Evolutionary conservation across 257 asterid genomes (phyloP).

Genomic region (Solanum piurae): DNA sequence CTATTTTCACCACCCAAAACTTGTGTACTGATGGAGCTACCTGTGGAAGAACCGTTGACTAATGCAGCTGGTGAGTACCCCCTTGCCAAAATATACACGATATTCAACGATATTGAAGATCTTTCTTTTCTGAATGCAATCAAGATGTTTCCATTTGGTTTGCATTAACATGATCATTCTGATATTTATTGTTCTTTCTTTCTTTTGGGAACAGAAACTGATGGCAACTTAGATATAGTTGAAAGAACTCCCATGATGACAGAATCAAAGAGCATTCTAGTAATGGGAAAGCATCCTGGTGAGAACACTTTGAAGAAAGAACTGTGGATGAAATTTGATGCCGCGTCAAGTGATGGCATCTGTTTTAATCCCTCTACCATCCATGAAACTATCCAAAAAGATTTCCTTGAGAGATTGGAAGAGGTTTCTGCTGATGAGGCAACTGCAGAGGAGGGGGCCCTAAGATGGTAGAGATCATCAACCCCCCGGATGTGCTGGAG

Average conservation of each 20-base stretch:
- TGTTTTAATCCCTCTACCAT: slow-evolving; percentile 13
- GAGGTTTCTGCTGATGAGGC: slow-evolving; percentile 43
- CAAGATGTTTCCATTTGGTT: not conserved
- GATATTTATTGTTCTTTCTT: not conserved
- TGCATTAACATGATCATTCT: not conserved
- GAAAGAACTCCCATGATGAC: slow-evolving; percentile 61
- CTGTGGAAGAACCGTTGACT: slow-evolving; percentile 26
- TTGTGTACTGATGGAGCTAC: slow-evolving; percentile 68
- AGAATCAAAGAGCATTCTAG: slow-evolving; percentile 37
- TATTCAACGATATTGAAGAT: slow-evolving; percentile 5
- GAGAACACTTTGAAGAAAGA: slow-evolving; percentile 97
- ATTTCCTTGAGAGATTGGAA: slow-evolving; percentile 71
- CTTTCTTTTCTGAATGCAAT: not conserved
- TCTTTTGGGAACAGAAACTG: slow-evolving; percentile 18
- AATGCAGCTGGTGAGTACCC: slow-evolving; percentile 9
- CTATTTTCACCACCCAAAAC: slow-evolving; percentile 87
- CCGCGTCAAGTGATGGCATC: slow-evolving; percentile 45
- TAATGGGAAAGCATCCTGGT: slow-evolving; percentile 64
- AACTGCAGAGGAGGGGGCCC: not conserved
- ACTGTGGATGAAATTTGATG: slow-evolving; percentile 82
- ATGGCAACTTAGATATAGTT: slow-evolving; percentile 17
- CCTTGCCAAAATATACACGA: slow-evolving; percentile 6
- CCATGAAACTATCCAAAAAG: slow-evolving; percentile 24
- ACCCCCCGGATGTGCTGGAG: not conserved
- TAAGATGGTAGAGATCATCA: not conserved